phyloP scores from a whole-genome alignment of 1,139 yeast genomes.

The Arxiozyma slooffiae region DNA sequence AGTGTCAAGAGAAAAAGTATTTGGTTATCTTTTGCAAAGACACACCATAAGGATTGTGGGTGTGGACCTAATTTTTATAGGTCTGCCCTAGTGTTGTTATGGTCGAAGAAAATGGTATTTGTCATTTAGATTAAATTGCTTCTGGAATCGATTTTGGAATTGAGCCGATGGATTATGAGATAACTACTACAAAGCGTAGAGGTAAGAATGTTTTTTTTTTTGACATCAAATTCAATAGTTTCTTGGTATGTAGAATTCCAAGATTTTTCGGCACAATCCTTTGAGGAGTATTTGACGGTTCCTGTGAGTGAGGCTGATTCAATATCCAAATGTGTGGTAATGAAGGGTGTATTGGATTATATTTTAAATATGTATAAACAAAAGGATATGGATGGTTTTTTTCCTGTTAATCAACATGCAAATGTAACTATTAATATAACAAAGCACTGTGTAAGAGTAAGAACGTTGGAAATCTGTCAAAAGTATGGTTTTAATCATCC shows the following conservation, averaged over 20 bases:
- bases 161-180: constrained; percentile 34
- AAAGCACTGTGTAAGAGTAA: background rate
- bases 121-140: constrained; percentile 35
- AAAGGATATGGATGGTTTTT: background rate
- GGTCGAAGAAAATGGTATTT: constrained; percentile 35
- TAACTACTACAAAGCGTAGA: constrained; percentile 15
- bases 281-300: constrained; percentile 7
- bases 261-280: constrained; percentile 1
- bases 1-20: constrained; percentile 32
- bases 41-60: constrained; percentile 41
- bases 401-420: background rate
- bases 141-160: constrained; percentile 37
- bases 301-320: constrained; percentile 8
- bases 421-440: background rate
- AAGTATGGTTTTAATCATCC: background rate
- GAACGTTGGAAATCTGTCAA: background rate
- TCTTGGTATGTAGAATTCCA: constrained; percentile 8
- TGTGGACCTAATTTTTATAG: constrained; percentile 42
- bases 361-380: constrained; percentile 2
- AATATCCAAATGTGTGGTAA: background rate
- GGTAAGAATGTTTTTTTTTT: constrained; percentile 17
- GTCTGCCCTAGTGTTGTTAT: constrained; percentile 38
- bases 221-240: constrained; percentile 6
- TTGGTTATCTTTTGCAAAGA: constrained; percentile 44
- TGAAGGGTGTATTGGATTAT: constrained; percentile 6